These are phyloP conservation scores for Leccinum boreale DNA, from an alignment of 768 basidiomycete genomes.

Conservation along the genomic window DNA sequence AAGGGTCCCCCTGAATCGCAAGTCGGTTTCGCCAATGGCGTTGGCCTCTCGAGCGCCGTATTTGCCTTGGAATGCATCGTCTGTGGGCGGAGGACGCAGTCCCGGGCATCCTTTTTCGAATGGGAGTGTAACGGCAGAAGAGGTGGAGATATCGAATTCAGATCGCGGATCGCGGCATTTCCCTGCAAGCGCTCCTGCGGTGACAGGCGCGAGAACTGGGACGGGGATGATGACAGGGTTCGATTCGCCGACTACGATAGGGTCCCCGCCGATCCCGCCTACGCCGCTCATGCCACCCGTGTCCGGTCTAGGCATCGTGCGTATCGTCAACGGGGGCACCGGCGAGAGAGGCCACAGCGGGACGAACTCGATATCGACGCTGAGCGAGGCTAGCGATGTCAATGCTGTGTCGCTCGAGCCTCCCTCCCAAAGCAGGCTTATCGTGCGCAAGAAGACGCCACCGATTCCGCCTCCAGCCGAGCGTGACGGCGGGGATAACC, in stretches of 20 bases:
- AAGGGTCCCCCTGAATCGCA: slow-evolving; percentile 60
- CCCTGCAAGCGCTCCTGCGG: not conserved
- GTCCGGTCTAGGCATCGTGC: slow-evolving; percentile 12
- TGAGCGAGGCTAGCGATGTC: slow-evolving; percentile 25
- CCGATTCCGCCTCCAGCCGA: slow-evolving; percentile 15
- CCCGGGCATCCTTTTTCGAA: slow-evolving; percentile 14
- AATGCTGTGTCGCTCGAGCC: slow-evolving; percentile 21
- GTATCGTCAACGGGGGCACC: slow-evolving; percentile 28
- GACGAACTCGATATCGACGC: slow-evolving; percentile 30
- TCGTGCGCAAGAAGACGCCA: slow-evolving; percentile 39
- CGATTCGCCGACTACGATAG: slow-evolving; percentile 40
- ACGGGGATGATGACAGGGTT: slow-evolving; percentile 10
- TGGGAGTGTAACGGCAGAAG: slow-evolving; percentile 17
- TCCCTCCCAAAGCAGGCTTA: slow-evolving; percentile 27
- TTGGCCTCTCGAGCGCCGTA: slow-evolving; percentile 42
- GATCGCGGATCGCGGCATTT: slow-evolving; percentile 31
- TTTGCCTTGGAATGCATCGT: slow-evolving; percentile 34
- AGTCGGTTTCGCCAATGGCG: slow-evolving; percentile 72
- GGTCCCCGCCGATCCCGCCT: slow-evolving; percentile 37
- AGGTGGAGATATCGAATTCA: slow-evolving; percentile 17
- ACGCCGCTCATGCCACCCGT: slow-evolving; percentile 34
- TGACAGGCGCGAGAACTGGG: not conserved
- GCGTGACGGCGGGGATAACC: not conserved
- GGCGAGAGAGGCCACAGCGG: slow-evolving; percentile 18
- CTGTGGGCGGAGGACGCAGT: slow-evolving; percentile 38